Conservation (phyloP, 805 yeast species). For the Saccharomyces kudriavzevii region DNA sequence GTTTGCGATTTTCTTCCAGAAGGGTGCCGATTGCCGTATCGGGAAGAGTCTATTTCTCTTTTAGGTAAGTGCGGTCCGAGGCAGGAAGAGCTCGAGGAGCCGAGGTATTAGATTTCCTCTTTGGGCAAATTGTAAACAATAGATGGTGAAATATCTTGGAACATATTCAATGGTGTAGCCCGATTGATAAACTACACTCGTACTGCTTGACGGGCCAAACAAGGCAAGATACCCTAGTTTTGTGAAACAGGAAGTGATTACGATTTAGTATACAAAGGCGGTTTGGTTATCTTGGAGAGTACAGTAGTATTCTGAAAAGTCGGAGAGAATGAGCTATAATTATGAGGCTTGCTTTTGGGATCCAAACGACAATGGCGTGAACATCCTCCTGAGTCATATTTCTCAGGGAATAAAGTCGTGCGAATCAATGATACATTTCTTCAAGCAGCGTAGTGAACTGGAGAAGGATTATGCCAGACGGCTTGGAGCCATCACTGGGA, state of each 20-base stretch:
- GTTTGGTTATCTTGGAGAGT: background rate
- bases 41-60: background rate
- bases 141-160: background rate
- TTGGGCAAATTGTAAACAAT: background rate
- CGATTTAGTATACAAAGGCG: background rate
- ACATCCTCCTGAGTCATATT: conserved; percentile 23
- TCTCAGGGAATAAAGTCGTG: conserved; percentile 24
- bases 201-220: background rate
- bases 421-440: conserved; percentile 19
- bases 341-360: conserved; percentile 31
- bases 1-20: background rate
- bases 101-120: background rate
- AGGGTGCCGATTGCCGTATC: conserved; percentile 1
- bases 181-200: background rate
- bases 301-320: background rate
- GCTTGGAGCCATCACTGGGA: conserved; percentile 27
- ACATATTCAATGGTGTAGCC: background rate
- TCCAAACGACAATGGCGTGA: conserved; percentile 28
- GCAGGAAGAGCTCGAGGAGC: background rate
- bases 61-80: background rate
- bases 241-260: background rate
- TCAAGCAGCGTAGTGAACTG: conserved; percentile 25
- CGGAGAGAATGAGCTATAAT: conserved; percentile 19
- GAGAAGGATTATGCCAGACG: conserved; percentile 30
- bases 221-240: background rate